These are phyloP conservation scores for Kodamaea ohmeri DNA, from an alignment of 1,139 yeast genomes.

Conservation along the genomic window DNA sequence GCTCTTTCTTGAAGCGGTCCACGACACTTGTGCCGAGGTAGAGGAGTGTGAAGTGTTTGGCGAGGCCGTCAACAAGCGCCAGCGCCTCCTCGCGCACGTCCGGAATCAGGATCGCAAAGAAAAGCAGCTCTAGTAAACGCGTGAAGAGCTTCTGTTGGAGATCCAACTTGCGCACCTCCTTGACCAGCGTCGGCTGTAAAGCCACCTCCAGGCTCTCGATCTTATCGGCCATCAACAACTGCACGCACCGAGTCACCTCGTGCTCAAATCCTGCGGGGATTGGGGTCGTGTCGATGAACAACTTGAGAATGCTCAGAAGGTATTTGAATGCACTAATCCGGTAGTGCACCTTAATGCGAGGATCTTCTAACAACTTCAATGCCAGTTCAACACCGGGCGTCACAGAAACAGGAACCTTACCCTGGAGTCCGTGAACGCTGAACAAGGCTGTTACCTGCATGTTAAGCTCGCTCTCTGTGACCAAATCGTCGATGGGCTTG, in stretches of 20 bases:
- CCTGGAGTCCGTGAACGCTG: constrained; percentile 65
- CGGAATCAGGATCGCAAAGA: constrained; percentile 71
- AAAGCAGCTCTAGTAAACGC: constrained; percentile 65
- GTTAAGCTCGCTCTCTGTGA: constrained; percentile 54
- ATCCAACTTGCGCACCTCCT: constrained; percentile 49
- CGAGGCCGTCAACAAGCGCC: constrained; percentile 57
- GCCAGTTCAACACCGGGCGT: constrained; percentile 86
- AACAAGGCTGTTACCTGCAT: constrained; percentile 71
- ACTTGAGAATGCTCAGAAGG: constrained; percentile 60
- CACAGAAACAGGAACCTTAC: constrained; percentile 63
- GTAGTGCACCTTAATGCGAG: constrained; percentile 62
- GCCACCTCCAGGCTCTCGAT: constrained; percentile 29
- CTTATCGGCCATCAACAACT: constrained; percentile 47
- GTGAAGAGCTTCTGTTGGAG: constrained; percentile 61
- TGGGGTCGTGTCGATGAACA: constrained; percentile 65
- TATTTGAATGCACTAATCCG: constrained; percentile 76
- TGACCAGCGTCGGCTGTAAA: constrained; percentile 43
- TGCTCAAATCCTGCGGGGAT: constrained; percentile 56
- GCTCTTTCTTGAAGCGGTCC: constrained; percentile 66
- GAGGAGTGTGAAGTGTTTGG: constrained; percentile 76
- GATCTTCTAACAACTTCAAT: constrained; percentile 61
- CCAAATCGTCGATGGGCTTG: constrained; percentile 66
- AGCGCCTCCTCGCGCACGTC: constrained; percentile 72
- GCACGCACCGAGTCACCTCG: constrained; percentile 44
- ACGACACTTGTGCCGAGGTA: constrained; percentile 73